phyloP scores from a whole-genome alignment of 2,329 filamentous ascomycete species.

The Pestalotiopsis sp. region DNA sequence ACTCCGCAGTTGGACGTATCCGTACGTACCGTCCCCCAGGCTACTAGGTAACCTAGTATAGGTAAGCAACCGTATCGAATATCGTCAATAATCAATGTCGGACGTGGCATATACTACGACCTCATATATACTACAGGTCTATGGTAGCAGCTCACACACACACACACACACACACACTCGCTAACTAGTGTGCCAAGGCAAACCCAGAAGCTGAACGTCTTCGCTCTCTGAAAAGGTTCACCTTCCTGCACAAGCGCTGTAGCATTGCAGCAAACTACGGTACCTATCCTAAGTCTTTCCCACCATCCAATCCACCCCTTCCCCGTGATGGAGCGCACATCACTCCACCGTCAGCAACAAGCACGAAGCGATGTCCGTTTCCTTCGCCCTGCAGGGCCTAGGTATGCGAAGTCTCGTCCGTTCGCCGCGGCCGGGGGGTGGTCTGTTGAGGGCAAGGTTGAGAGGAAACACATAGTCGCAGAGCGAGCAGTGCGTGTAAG shows the following conservation, averaged over 20 bases:
- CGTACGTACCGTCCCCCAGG: background rate
- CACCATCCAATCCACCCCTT: background rate
- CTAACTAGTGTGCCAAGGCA: background rate
- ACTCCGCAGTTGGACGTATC: background rate
- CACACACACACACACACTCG: background rate
- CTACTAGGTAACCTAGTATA: background rate
- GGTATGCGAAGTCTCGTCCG: background rate
- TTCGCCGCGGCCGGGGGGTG: background rate
- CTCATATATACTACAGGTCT: background rate
- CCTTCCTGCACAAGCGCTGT: constrained; percentile 13
- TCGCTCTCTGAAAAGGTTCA: background rate
- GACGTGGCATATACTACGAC: constrained; percentile 1
- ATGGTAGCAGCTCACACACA: background rate
- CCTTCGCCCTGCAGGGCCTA: constrained; percentile 31
- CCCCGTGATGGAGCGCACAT: background rate
- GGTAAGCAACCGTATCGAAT: background rate
- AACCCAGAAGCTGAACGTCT: background rate
- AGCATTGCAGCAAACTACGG: constrained; percentile 7
- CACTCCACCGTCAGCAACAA: constrained; percentile 1
- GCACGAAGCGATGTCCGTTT: constrained; percentile 26
- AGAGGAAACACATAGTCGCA: too few species aligned
- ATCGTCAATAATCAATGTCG: background rate
- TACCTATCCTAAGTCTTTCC: background rate
- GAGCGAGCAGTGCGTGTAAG: background rate
- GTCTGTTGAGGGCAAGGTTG: background rate